Evolutionary conservation across 1,139 yeast species (phyloP).

Genomic region (Debaryomyces sp.): DNA sequence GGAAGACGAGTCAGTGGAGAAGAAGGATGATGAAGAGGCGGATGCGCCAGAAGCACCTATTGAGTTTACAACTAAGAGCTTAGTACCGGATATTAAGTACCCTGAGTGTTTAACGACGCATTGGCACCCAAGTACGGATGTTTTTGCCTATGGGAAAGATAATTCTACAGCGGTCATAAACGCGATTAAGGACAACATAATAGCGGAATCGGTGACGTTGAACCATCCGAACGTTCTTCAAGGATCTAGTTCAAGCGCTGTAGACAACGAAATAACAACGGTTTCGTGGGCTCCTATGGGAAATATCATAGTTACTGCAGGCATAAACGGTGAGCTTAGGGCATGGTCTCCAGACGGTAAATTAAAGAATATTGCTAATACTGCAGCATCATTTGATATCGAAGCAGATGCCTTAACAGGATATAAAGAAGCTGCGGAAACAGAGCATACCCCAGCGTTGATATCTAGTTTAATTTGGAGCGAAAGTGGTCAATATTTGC

Average conservation of each 20-base stretch:
- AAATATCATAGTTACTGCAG: slow-evolving; percentile 55
- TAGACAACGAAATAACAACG: slow-evolving; percentile 37
- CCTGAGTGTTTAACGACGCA: slow-evolving; percentile 34
- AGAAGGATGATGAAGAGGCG: slow-evolving; percentile 5
- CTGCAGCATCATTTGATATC: slow-evolving; percentile 11
- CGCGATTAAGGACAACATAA: slow-evolving; percentile 32
- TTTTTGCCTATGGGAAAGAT: slow-evolving; percentile 41
- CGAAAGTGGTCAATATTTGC: slow-evolving; percentile 36
- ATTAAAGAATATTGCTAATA: slow-evolving; percentile 55
- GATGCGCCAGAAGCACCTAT: slow-evolving; percentile 6
- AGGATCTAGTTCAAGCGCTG: slow-evolving; percentile 6
- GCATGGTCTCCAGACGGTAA: slow-evolving; percentile 71
- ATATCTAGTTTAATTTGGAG: slow-evolving; percentile 38
- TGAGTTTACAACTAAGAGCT: slow-evolving; percentile 24
- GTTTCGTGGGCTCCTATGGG: slow-evolving; percentile 72
- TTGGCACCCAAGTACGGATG: slow-evolving; percentile 45
- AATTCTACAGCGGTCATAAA: slow-evolving; percentile 39
- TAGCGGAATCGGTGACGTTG: slow-evolving; percentile 39
- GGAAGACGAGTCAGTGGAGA: slow-evolving; percentile 9
- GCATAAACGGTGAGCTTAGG: slow-evolving; percentile 64
- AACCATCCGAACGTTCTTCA: slow-evolving; percentile 31
- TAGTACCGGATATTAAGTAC: slow-evolving; percentile 26
- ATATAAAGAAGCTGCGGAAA: slow-evolving; percentile 3
- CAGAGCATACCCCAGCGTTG: slow-evolving; percentile 13
- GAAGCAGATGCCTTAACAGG: slow-evolving; percentile 10